Evolutionary conservation across 352 stramenopile genomes (phyloP).

Genomic region (Phytophthora lateralis): DNA sequence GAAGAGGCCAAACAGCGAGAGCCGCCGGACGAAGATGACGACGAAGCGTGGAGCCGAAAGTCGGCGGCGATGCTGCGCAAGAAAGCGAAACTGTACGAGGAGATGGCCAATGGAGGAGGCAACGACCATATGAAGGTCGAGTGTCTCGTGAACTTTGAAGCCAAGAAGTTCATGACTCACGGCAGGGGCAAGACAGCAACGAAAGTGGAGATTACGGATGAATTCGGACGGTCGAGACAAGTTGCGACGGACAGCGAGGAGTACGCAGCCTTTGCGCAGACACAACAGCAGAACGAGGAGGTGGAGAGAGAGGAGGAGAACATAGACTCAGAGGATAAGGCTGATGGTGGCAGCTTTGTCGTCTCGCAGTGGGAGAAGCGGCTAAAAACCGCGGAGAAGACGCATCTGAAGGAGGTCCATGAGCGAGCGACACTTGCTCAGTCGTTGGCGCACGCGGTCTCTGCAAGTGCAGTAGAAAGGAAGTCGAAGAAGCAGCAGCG

Average conservation of each 20-base stretch:
- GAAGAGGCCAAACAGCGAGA: conserved; percentile 52
- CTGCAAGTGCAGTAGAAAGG: conserved; percentile 31
- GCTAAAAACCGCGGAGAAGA: conserved; percentile 66
- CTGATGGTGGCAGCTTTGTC: conserved; percentile 61
- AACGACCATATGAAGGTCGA: conserved; percentile 36
- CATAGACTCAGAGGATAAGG: conserved; percentile 11
- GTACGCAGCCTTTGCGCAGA: conserved; percentile 33
- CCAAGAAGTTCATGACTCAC: conserved; percentile 39
- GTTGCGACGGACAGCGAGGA: conserved; percentile 49
- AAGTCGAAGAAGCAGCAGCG: conserved; percentile 69
- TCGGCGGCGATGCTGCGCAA: conserved; percentile 66
- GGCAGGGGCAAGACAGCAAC: conserved; percentile 1
- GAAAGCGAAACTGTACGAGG: conserved; percentile 82
- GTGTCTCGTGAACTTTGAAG: conserved; percentile 74
- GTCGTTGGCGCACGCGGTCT: conserved; percentile 25
- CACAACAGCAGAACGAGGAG: conserved; percentile 13
- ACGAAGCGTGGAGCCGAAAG: conserved; percentile 58
- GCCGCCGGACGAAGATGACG: conserved; percentile 60
- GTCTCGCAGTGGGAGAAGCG: conserved; percentile 84
- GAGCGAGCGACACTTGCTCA: conserved; percentile 53
- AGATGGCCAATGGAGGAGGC: conserved; percentile 48
- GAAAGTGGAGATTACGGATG: conserved; percentile 56
- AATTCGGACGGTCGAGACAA: conserved; percentile 49
- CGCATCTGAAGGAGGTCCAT: conserved; percentile 71
- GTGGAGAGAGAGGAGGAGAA: background rate